Evolutionary conservation across 257 asterid species (phyloP), one percentile per base, ranked within the genome.

Genomic region (Buddleja alternifolia): DNA sequence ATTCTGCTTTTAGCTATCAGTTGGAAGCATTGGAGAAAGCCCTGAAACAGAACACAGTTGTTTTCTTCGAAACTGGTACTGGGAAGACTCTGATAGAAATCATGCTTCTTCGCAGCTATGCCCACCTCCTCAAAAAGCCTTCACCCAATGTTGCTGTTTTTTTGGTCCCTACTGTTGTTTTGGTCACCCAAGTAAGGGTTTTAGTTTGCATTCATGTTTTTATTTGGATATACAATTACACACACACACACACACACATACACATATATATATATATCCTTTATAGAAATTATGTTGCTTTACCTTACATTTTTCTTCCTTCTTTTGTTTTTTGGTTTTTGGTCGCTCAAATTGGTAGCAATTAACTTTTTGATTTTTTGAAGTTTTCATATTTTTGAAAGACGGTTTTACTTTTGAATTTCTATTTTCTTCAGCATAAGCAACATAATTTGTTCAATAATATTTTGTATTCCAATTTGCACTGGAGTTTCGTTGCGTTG

Each of bases 161-260:
- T 78, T 80, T 90, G 86, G 98, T 89, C 69, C 97, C 97, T 6
- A 83, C 82, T 9, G 96, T 89, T 61, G 94, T 90, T 70, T 60
- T 92, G 67, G 98, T 87, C 44, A 40, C 72, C 16, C 97, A 92
- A 80, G 98, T 86, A 78, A 71, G 10, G 29, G 0, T 32, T 32
- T 64, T 15, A 5, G 52, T 37, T 67, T 47, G 20, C 5, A 21
- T 50, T 37, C 29, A 32, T 71, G 55, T 59, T 59, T 23, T 53
- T 8, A 44, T 45, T 63, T 39, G 36, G 14, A 54, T 66, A 9
- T 20, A 37, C 9, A 14, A n/a, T n/a, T n/a, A n/a, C n/a, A n/a
- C n/a, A n/a, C n/a, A n/a, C n/a, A n/a, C n/a, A n/a, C n/a, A n/a
- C n/a, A n/a, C n/a, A n/a, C n/a, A n/a, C n/a, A n/a, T n/a, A n/a